Conservation (phyloP, 2,329 filamentous ascomycete species). For the Phaeophleospora eucalypticola region DNA sequence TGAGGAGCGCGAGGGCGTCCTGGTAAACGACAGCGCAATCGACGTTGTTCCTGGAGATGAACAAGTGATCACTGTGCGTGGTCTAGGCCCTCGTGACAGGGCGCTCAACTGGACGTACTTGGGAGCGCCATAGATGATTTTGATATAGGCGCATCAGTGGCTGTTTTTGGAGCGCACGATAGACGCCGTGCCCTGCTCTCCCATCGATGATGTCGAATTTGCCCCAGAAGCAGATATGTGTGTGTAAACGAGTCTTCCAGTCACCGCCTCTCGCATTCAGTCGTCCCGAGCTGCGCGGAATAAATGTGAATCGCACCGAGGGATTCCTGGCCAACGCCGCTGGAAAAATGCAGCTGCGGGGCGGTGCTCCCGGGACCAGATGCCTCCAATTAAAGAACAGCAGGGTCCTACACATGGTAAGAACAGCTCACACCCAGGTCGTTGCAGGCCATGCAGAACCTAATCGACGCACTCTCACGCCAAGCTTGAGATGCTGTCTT, state of each 20-base stretch:
- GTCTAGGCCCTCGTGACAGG: slow-evolving; percentile 37
- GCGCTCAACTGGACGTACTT: slow-evolving; percentile 45
- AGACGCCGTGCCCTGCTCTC: neutral
- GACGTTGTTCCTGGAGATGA: slow-evolving; percentile 58
- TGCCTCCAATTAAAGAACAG: slow-evolving; percentile 5
- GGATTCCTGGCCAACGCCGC: neutral
- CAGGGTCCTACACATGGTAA: slow-evolving; percentile 1
- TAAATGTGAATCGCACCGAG: neutral
- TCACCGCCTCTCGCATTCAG: neutral
- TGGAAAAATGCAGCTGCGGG: slow-evolving; percentile 1
- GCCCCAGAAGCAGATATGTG: neutral
- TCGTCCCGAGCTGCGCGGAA: neutral
- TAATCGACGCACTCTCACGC: neutral
- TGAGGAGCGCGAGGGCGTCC: slow-evolving; percentile 53
- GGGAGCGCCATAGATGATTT: slow-evolving; percentile 29
- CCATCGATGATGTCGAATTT: neutral
- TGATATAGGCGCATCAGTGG: neutral
- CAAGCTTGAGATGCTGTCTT: neutral
- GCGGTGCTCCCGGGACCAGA: slow-evolving; percentile 2
- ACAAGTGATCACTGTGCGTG: slow-evolving; percentile 45
- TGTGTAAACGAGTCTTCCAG: neutral
- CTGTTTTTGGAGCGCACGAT: neutral
- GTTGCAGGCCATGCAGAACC: neutral
- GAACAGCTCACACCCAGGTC: neutral
- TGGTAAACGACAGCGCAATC: slow-evolving; percentile 53